These are phyloP conservation scores for Mallotus repandus DNA, from an alignment of 441 rosid genomes.

Conservation along the genomic window DNA sequence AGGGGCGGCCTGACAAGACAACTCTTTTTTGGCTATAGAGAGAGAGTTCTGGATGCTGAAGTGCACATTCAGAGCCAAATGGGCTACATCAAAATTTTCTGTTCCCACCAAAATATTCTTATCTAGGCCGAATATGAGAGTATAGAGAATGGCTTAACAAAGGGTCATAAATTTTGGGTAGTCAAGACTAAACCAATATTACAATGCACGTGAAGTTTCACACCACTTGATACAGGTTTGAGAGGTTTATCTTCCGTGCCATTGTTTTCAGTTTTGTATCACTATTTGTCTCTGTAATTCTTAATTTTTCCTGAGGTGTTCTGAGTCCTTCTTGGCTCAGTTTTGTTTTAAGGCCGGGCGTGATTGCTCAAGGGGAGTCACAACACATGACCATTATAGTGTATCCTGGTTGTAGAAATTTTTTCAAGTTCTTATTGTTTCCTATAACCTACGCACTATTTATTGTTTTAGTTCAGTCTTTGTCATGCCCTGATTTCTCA, in stretches of 20 bases:
- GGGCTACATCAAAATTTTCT: conserved; percentile 35
- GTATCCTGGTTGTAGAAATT: conserved; percentile 23
- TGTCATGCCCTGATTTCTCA: not conserved
- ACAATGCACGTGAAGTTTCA: conserved; percentile 25
- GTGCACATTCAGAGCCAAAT: conserved; percentile 28
- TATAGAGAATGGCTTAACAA: conserved; percentile 33
- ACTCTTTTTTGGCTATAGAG: conserved; percentile 41
- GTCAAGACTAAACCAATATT: conserved; percentile 19
- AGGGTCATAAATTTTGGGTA: conserved; percentile 45
- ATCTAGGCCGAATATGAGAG: conserved; percentile 27
- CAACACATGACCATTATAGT: conserved; percentile 4
- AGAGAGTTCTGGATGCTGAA: conserved; percentile 30
- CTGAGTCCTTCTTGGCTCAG: conserved; percentile 17
- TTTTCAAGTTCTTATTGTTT: conserved; percentile 15
- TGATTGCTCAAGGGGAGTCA: conserved; percentile 22
- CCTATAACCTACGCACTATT: conserved; percentile 3
- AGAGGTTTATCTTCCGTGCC: conserved; percentile 24
- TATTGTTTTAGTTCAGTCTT: not conserved
- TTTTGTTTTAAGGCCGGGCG: conserved; percentile 13
- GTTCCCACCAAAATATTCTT: conserved; percentile 29
- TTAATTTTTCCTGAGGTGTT: conserved; percentile 20
- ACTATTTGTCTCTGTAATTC: conserved; percentile 15
- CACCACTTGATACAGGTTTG: conserved; percentile 22
- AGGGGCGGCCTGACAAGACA: conserved; percentile 45
- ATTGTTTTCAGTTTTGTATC: conserved; percentile 40